Base-by-base conservation (phyloP, 2,329 filamentous ascomycete genomes). In the Stemphylium beticola region DNA sequence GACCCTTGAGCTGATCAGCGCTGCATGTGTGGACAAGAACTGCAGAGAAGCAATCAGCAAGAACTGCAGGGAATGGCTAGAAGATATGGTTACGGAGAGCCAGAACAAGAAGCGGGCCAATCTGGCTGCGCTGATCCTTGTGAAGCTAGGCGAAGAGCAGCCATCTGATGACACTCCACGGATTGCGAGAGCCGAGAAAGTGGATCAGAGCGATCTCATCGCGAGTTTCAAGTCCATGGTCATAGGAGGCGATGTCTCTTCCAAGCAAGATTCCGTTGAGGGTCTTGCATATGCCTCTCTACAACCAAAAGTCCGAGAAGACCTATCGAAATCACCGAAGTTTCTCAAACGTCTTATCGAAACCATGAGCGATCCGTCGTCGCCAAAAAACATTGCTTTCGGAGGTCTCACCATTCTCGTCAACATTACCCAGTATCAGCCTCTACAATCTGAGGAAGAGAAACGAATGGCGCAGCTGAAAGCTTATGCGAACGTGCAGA, bases 391-490 rank as follows among this genome's bases (percentile, higher is more conserved):
- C 11, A 79, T 90, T 20, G 88, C 92, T 0, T 97, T 96, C 70
- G 93, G 93, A 42, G 90, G 87, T 15, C 81, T 99, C 36, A 96
- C 90, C 70, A 89, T 97, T 49, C 84, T 98, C 61, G 81, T 86
- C 49, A 97, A 98, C 69, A 79, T 99, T 46, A 96, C 92, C 12
- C 82, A 85, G 26, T 98, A 96, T 72, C 83, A 85, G 36, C 92
- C 92, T 6, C 80, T 81, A 7, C 81, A 93, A 36, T 88, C 91
- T 0, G 93, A 97, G 60, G 95, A 99, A 75, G 89, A 97, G 67
- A 95, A 93, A 78, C 92, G 91, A 69, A 91, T 99, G 79, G 85
- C 85, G 5, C 91, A 99, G 73, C 83, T 99, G 39, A 97, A 96
- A 79, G 91, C 92, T 2, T 99, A 98, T 67, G 95, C 95, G 12